phyloP scores from a whole-genome alignment of 2,329 filamentous ascomycete genomes.

The Neopestalotiopsis sp. region DNA sequence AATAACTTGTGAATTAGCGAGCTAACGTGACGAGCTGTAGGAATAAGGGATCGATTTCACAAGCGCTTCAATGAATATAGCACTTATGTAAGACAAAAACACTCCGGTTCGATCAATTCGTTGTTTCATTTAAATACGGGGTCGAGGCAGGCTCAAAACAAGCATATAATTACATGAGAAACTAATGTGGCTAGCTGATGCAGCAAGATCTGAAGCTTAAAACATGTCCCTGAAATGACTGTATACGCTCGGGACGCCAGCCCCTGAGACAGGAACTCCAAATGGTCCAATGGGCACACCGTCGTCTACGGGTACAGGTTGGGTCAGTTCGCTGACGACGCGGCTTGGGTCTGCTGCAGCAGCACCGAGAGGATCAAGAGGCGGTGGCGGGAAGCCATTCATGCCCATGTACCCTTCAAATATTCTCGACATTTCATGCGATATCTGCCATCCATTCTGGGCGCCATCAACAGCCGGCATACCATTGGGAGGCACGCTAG shows the following conservation, averaged over 20 bases:
- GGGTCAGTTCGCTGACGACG: background rate
- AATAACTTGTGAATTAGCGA: too few relatives aligned
- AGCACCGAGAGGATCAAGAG: slow-evolving; percentile 9
- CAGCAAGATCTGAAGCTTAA: slow-evolving; percentile 21
- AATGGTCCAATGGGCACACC: slow-evolving; percentile 10
- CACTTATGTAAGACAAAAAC: background rate
- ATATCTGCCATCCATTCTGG: slow-evolving; percentile 55
- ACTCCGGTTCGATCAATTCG: background rate
- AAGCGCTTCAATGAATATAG: too few relatives aligned
- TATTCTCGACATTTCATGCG: slow-evolving; percentile 59
- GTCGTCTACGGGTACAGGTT: slow-evolving; percentile 17
- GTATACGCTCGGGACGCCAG: slow-evolving; percentile 28
- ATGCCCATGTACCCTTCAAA: slow-evolving; percentile 46
- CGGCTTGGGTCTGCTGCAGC: slow-evolving; percentile 5
- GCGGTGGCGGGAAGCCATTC: slow-evolving; percentile 18
- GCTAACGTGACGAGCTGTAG: too few relatives aligned
- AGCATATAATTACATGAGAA: background rate
- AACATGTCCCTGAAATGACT: slow-evolving; percentile 36
- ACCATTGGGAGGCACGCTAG: background rate
- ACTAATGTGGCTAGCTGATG: background rate
- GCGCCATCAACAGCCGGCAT: slow-evolving; percentile 25
- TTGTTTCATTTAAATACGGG: background rate
- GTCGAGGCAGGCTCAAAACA: background rate
- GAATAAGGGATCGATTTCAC: too few relatives aligned
- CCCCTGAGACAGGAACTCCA: slow-evolving; percentile 20